Evolutionary conservation across 2,329 filamentous ascomycete species (phyloP).

Genomic region (Paraphaeosphaeria minitans): DNA sequence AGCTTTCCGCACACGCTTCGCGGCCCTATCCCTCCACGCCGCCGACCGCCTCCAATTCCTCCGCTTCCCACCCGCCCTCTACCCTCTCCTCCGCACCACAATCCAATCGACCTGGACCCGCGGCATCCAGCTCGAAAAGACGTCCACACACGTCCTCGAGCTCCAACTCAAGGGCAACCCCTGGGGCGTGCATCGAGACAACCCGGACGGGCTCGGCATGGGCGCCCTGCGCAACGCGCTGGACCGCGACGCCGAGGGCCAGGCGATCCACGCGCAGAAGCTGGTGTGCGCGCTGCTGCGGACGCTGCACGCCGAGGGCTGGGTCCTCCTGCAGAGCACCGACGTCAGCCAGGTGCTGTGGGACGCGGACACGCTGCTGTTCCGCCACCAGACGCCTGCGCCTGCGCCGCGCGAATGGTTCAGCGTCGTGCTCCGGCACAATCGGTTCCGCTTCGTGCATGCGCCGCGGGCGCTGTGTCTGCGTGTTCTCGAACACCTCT

Average conservation of each 20-base stretch:
- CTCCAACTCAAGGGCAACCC: slow-evolving; percentile 42
- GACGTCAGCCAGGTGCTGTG: slow-evolving; percentile 37
- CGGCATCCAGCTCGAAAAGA: slow-evolving; percentile 34
- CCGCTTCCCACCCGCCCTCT: slow-evolving; percentile 32
- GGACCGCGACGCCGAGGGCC: slow-evolving; percentile 11
- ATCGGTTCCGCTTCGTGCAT: slow-evolving; percentile 36
- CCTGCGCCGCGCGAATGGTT: slow-evolving; percentile 43
- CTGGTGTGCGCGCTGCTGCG: slow-evolving; percentile 37
- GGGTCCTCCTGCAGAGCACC: slow-evolving; percentile 42
- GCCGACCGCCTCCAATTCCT: slow-evolving; percentile 32
- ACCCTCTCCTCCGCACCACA: slow-evolving; percentile 25
- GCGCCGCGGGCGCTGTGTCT: slow-evolving; percentile 9
- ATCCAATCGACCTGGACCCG: slow-evolving; percentile 29
- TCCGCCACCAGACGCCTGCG: slow-evolving; percentile 38
- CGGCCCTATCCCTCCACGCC: slow-evolving; percentile 9
- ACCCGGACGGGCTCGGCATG: neutral
- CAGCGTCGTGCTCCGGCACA: slow-evolving; percentile 35
- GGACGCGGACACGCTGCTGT: slow-evolving; percentile 43
- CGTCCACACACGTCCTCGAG: slow-evolving; percentile 20
- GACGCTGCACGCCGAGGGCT: slow-evolving; percentile 38
- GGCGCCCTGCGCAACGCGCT: slow-evolving; percentile 4
- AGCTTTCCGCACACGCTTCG: slow-evolving; percentile 11
- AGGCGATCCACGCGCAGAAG: slow-evolving; percentile 33
- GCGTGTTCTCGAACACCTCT: slow-evolving; percentile 2
- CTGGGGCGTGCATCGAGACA: slow-evolving; percentile 24